A percentile compares a stretch with the other conserved stretches of the same genome.
Evolutionary conservation across 2,329 filamentous ascomycete genomes (phyloP).

Genomic region (Immersiporthe knoxdaviesiana): DNA sequence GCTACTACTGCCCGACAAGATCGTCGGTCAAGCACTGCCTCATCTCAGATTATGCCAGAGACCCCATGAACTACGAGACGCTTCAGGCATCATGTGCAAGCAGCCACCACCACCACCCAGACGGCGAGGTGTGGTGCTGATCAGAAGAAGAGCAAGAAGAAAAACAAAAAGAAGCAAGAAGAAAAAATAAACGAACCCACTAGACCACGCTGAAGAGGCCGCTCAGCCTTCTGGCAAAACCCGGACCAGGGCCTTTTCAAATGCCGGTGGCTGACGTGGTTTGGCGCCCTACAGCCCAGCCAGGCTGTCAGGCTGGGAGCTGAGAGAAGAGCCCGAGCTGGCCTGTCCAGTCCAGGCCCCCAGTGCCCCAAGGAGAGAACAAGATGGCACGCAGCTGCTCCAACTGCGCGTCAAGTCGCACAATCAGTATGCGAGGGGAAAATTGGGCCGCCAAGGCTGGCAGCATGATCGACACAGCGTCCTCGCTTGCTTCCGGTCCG

Average conservation of each 20-base stretch:
- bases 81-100: neutral
- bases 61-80: neutral
- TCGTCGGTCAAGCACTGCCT: slow-evolving; percentile 15
- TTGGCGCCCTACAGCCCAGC: neutral
- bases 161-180: neutral
- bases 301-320: slow-evolving; percentile 2
- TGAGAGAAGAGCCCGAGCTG: neutral
- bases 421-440: neutral
- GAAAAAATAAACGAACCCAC: neutral
- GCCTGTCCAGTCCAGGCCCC: neutral
- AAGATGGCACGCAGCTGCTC: no score
- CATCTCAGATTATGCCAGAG: neutral
- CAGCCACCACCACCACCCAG: neutral
- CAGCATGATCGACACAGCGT: slow-evolving; percentile 27
- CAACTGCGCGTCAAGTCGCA: neutral
- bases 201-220: neutral
- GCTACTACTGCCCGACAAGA: neutral
- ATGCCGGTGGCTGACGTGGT: slow-evolving; percentile 9
- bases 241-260: neutral
- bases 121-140: neutral
- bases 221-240: slow-evolving; percentile 5
- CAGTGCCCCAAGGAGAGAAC: neutral
- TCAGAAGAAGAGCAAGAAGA: neutral
- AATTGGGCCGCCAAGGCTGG: slow-evolving; percentile 5
- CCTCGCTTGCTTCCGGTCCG: slow-evolving; percentile 28